Evolutionary conservation across 148 eudicot genomes (phyloP), one percentile per base, ranked within the genome.

Genomic region (Persicaria tinctoria): DNA sequence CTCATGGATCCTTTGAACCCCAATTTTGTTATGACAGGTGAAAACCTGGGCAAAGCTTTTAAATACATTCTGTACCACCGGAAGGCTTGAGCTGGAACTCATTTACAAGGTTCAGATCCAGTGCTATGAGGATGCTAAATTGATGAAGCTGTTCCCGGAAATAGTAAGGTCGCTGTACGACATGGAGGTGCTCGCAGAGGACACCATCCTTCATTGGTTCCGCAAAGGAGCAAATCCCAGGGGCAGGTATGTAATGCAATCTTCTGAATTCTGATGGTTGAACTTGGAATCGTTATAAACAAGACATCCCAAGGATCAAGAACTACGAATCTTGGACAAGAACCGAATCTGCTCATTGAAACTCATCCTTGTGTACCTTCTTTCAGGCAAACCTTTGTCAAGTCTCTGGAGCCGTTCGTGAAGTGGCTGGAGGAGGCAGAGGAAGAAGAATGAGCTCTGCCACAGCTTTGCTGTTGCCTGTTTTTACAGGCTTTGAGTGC

Each of bases 131-230:
- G 99, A 96, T 77, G 85, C 99, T 16, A 92, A 92, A 74, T 79
- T 96, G 85, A 96, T 96, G 97, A 96, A 96, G 73, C 70, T 92
- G 83, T 96, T 96, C 82, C 97, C 97, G 11, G 99, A 96, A 49
- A 90, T 96, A 69, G 89, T 96, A 70, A 89, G 93, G 83, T 89
- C 99, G 53, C 87, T 96, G 11, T 96, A 96, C 74, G 99, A 96
- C 78, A 92, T 82, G 78, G 97, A 96, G 75, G 99, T 96, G 76
- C 95, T 96, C 72, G 97, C 99, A 0, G 99, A 96, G 80, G 97
- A 96, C 75, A 96, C 99, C 63, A 86, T 96, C 79, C 89, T 90
- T 54, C 92, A 89, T 83, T 96, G 97, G 97, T 96, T 96, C 75
- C 90, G 89, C 68, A 96, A 92, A 77, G 99, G 97, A 83, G 76